Evolutionary conservation across 2,329 filamentous ascomycete genomes (phyloP), one percentile per base, ranked within the genome.

Genomic region (Talaromyces islandicus): DNA sequence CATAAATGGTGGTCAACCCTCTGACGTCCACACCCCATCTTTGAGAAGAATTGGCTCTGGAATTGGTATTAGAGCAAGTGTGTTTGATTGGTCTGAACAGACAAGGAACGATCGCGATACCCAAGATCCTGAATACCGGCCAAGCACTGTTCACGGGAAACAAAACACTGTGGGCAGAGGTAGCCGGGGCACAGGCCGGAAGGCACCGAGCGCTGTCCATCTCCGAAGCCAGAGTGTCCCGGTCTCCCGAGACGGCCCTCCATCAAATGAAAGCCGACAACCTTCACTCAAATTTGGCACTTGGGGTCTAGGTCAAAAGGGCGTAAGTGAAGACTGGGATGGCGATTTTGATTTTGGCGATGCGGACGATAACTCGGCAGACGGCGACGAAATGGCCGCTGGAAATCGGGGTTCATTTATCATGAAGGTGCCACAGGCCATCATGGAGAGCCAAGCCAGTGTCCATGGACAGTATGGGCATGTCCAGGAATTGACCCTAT

Each of bases 331-430:
- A 69, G 85, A 88, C 68, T 88, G 85, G 85, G 85, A 88, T 66
- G 85, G 85, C 57, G 85, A 88, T 67, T 88, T 88, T 66, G 85
- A 87, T 60, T 87, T 88, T 70, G 82, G 83, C 24, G 83, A 85
- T 54, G 70, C 75, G 12, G 74, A 78, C 27, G 66, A 69, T 30
- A 43, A 25, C 35, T 62, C 54, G 43, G 67, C 67, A 53, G 63
- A 64, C 9, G 56, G 59, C 19, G 51, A 52, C 9, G 30, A 46
- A 7, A 62, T 63, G 19, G 48, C 62, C 53, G 64, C 68, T n/a
- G 69, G 68, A 21, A 71, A 72, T 32, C 59, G 59, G 12, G 27
- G 56, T 29, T 52, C 58, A n/a, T 41, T 29, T 38, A 51, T 32
- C 11, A 76, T 80, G 69, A 73, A 72, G 51, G 85, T 88, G 58